A percentile compares a stretch with the other conserved stretches of the same genome.
These are phyloP conservation scores for Rossbeevera mucosa DNA, from an alignment of 768 basidiomycete species.

Conservation along the genomic window DNA sequence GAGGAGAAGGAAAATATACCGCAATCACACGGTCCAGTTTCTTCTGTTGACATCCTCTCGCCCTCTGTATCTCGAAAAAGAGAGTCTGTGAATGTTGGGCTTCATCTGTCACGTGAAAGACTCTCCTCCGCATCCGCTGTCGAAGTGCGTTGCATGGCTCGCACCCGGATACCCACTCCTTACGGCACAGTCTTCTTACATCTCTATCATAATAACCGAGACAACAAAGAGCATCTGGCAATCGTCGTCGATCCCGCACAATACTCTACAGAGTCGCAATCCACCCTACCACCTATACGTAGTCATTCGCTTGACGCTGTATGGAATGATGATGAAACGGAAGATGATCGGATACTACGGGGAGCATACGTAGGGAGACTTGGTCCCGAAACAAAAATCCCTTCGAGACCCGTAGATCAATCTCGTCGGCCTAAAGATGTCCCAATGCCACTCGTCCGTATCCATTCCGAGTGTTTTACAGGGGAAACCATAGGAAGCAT, in stretches of 20 bases:
- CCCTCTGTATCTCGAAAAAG: constrained; percentile 36
- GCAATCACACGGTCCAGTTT: constrained; percentile 6
- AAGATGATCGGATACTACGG: constrained; percentile 87
- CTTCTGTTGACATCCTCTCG: constrained; percentile 34
- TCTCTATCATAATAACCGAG: constrained; percentile 89
- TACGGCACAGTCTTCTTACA: constrained; percentile 92
- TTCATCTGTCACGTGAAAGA: constrained; percentile 1
- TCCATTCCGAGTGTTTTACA: constrained; percentile 98
- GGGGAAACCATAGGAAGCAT: constrained; percentile 97
- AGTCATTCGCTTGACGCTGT: constrained; percentile 75
- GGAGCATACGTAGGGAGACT: constrained; percentile 92
- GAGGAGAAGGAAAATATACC: constrained; percentile 49
- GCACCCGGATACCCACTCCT: constrained; percentile 94
- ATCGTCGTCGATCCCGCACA: constrained; percentile 92
- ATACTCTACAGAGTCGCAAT: constrained; percentile 44
- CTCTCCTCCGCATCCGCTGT: constrained; percentile 22
- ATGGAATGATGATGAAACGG: constrained; percentile 84
- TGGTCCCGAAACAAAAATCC: constrained; percentile 46
- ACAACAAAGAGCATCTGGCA: constrained; percentile 93
- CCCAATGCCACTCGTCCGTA: constrained; percentile 82
- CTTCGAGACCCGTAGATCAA: constrained; percentile 35
- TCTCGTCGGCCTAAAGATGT: constrained; percentile 27
- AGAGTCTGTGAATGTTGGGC: constrained; percentile 25
- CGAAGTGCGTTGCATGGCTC: constrained; percentile 91
- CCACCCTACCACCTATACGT: constrained; percentile 59